A percentile compares a stretch with the other conserved stretches of the same genome.
Conservation (phyloP, 208 protist genomes). For the Chromosphaera perkinsii region DNA sequence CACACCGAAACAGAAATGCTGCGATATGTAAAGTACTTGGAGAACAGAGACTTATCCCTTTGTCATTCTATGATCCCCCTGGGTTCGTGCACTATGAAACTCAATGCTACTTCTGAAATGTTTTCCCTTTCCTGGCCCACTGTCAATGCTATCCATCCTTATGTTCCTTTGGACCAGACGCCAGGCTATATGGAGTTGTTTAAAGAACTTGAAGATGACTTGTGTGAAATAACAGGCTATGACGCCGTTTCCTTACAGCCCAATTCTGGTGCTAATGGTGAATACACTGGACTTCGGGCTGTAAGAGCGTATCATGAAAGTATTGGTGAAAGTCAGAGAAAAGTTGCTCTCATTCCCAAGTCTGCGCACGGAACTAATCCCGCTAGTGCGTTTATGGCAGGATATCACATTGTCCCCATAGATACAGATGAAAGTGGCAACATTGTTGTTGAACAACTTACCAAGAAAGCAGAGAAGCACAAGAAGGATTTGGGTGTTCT, state of each 20-base stretch:
- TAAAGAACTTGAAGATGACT: constrained; percentile 61
- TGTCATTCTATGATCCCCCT: constrained; percentile 90
- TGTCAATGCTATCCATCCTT: constrained; percentile 86
- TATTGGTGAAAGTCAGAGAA: constrained; percentile 72
- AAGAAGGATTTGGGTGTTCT: constrained; percentile 78
- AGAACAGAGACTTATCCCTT: constrained; percentile 80
- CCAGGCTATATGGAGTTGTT: constrained; percentile 71
- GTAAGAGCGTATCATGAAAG: constrained; percentile 68
- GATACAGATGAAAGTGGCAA: constrained; percentile 77
- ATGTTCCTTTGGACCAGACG: constrained; percentile 77
- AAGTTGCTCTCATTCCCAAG: constrained; percentile 91
- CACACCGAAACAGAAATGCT: constrained; percentile 89
- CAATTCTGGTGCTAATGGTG: constrained; percentile 91
- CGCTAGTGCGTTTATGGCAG: constrained; percentile 72
- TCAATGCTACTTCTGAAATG: constrained; percentile 91
- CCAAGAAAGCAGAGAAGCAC: constrained; percentile 76
- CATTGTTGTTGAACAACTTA: constrained; percentile 82
- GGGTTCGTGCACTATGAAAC: constrained; percentile 97
- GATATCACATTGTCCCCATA: constrained; percentile 66
- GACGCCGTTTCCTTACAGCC: constrained; percentile 85
- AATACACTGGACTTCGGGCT: constrained; percentile 85
- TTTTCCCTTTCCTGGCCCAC: constrained; percentile 66
- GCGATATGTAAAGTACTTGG: constrained; percentile 87
- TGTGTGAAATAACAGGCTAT: constrained; percentile 88
- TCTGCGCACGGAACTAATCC: constrained; percentile 97